Conservation (phyloP, 1,284 basidiomycete species). For the Butyriboletus appendiculatus region DNA sequence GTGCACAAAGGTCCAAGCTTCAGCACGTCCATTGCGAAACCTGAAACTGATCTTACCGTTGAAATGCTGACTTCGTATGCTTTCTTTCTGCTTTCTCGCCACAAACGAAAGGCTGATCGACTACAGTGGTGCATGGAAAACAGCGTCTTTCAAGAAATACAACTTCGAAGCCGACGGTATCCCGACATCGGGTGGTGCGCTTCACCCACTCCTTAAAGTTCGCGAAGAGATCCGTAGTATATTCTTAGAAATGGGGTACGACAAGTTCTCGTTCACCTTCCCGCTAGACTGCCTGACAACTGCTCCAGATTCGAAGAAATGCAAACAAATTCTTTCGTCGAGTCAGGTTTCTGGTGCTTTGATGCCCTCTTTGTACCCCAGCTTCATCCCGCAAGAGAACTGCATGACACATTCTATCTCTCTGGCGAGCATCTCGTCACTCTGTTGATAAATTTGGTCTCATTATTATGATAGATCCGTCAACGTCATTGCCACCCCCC, state of each 20-base stretch:
- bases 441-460: background rate
- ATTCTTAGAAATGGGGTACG: slow-evolving; percentile 98
- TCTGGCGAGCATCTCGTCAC: slow-evolving; percentile 57
- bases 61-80: slow-evolving; percentile 92
- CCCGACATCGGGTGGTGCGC: slow-evolving; percentile 84
- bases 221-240: slow-evolving; percentile 98
- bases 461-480: slow-evolving; percentile 66
- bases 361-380: slow-evolving; percentile 98
- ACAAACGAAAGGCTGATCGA: slow-evolving; percentile 1
- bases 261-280: background rate
- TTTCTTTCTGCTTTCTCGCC: slow-evolving; percentile 5
- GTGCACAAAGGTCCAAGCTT: slow-evolving; percentile 87
- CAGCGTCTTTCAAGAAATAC: slow-evolving; percentile 94
- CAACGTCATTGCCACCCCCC: slow-evolving; percentile 75
- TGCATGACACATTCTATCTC: slow-evolving; percentile 99
- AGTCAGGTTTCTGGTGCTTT: slow-evolving; percentile 99
- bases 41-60: slow-evolving; percentile 96
- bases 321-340: slow-evolving; percentile 98
- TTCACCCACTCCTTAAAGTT: slow-evolving; percentile 97
- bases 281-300: background rate
- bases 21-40: slow-evolving; percentile 91
- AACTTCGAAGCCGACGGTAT: slow-evolving; percentile 98
- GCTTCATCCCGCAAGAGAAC: slow-evolving; percentile 96
- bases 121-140: slow-evolving; percentile 87
- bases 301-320: slow-evolving; percentile 90